phyloP scores from a whole-genome alignment of 495 filamentous ascomycete species.

The Lasiosphaeris hirsuta region DNA sequence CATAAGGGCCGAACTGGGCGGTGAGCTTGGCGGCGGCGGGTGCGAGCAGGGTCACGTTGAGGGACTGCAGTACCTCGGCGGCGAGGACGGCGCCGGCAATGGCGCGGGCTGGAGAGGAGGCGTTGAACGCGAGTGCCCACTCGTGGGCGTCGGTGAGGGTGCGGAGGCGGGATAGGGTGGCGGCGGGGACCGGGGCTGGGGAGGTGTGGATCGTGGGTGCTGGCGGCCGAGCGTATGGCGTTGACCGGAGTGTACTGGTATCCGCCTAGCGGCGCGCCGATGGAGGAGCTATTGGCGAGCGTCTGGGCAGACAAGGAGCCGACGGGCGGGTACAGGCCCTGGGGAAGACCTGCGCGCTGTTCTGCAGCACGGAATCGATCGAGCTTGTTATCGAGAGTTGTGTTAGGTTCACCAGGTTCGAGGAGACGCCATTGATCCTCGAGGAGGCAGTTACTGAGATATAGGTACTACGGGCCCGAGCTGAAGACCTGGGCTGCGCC shows the following conservation, averaged over 20 bases:
- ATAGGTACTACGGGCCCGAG: conserved; percentile 54
- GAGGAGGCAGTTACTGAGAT: no score
- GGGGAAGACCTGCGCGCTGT: conserved; percentile 69
- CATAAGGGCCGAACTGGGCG: conserved; percentile 68
- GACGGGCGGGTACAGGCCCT: conserved; percentile 81
- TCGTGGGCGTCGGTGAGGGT: conserved; percentile 66
- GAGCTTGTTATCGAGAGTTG: conserved; percentile 61
- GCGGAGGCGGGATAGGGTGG: conserved; percentile 54
- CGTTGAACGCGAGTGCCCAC: conserved; percentile 59
- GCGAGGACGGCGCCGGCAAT: conserved; percentile 60
- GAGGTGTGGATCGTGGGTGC: conserved; percentile 60
- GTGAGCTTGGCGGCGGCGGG: conserved; percentile 48
- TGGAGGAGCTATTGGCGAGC: conserved; percentile 58
- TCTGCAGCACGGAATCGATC: conserved; percentile 60
- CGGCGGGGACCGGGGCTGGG: conserved; percentile 44
- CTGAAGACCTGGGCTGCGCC: conserved; percentile 72
- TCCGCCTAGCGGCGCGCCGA: conserved; percentile 58
- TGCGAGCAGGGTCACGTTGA: conserved; percentile 58
- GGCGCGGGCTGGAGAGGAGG: conserved; percentile 41
- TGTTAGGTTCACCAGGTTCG: conserved; percentile 56
- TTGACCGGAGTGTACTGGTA: conserved; percentile 71
- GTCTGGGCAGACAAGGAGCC: conserved; percentile 42
- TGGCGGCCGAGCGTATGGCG: conserved; percentile 47
- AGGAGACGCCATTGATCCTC: no score
- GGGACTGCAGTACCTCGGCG: conserved; percentile 60